Conservation (phyloP, 1,284 basidiomycete species). For the Violaceomyces palustris region DNA sequence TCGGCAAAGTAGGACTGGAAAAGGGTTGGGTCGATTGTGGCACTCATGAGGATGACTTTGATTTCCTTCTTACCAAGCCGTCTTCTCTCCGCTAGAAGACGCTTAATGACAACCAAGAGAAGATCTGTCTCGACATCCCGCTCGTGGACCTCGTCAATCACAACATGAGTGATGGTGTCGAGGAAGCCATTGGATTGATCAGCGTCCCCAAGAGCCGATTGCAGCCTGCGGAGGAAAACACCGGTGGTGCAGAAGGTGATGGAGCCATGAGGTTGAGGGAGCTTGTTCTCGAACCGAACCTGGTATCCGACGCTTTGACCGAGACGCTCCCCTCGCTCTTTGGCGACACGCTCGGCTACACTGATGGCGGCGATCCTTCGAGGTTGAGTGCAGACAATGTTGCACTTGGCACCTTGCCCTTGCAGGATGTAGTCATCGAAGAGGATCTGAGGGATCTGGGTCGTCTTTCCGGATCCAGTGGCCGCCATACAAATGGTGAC, state of each 20-base stretch:
- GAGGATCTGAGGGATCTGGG: conserved; percentile 87
- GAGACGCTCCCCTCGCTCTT: conserved; percentile 73
- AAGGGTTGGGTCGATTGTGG: conserved; percentile 83
- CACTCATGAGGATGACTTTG: conserved; percentile 90
- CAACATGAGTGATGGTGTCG: conserved; percentile 80
- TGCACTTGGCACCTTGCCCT: conserved; percentile 77
- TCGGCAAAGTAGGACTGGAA: conserved; percentile 84
- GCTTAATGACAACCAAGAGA: conserved; percentile 82
- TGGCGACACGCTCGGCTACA: conserved; percentile 85
- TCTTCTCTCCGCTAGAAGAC: conserved; percentile 68
- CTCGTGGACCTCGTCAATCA: conserved; percentile 96
- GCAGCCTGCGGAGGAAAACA: conserved; percentile 81
- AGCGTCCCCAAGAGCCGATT: conserved; percentile 62
- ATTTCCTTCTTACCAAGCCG: conserved; percentile 69
- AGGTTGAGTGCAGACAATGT: conserved; percentile 90
- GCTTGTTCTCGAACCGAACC: conserved; percentile 81
- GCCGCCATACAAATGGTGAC: conserved; percentile 91
- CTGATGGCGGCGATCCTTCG: conserved; percentile 86
- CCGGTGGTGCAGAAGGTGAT: conserved; percentile 94
- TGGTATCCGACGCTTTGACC: conserved; percentile 82
- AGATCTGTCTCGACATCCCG: conserved; percentile 92
- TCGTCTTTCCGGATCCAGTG: conserved; percentile 93
- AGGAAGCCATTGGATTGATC: conserved; percentile 55
- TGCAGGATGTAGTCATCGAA: conserved; percentile 77
- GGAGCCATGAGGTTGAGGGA: conserved; percentile 72